These are phyloP conservation scores for Fomitopsis schrenkii DNA, from an alignment of 1,284 basidiomycete species.

Conservation along the genomic window DNA sequence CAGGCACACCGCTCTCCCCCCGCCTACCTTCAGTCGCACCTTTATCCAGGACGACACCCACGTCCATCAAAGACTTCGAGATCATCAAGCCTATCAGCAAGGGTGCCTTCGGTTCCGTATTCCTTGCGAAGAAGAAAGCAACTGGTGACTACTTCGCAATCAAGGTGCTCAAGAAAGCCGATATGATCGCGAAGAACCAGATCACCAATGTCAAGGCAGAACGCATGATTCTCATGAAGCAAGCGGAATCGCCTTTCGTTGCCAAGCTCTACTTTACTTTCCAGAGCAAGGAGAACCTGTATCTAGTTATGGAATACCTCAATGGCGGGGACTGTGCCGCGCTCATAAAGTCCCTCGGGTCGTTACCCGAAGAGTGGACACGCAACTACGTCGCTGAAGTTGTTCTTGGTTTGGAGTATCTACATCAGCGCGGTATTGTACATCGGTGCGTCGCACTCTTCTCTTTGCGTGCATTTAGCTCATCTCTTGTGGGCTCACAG, in stretches of 20 bases:
- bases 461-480: not conserved
- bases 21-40: conserved; percentile 79
- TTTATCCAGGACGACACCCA: conserved; percentile 74
- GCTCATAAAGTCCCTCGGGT: conserved; percentile 93
- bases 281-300: conserved; percentile 98
- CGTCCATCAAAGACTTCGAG: conserved; percentile 98
- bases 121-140: conserved; percentile 95
- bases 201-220: conserved; percentile 99
- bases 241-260: conserved; percentile 99
- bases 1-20: conserved; percentile 77
- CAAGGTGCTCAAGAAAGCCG: conserved; percentile 98
- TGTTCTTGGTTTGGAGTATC: conserved; percentile 90
- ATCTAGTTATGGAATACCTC: conserved; percentile 98
- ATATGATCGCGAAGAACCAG: conserved; percentile 99
- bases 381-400: conserved; percentile 96
- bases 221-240: conserved; percentile 99
- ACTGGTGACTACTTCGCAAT: conserved; percentile 99
- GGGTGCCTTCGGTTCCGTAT: conserved; percentile 98
- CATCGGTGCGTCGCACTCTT: conserved; percentile 74
- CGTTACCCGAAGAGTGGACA: conserved; percentile 94
- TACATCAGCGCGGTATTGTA: conserved; percentile 92
- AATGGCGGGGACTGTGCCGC: conserved; percentile 98
- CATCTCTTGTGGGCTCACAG: conserved; percentile 35
- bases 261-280: conserved; percentile 99
- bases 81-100: conserved; percentile 99